phyloP scores from a whole-genome alignment of 192 early-diverging fungal species.

The Radiomyces spectabilis region DNA sequence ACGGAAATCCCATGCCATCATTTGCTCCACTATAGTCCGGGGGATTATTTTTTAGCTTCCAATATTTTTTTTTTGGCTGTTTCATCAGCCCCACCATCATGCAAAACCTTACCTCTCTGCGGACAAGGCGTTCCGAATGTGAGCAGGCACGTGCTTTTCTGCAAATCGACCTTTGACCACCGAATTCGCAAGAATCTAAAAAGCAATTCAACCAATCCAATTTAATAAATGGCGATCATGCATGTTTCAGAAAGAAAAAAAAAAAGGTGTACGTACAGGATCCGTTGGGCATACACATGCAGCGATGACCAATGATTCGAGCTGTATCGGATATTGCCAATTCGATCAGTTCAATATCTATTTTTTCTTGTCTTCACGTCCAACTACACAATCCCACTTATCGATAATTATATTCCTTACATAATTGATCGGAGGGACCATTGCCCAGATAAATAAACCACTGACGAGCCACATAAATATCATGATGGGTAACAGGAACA shows the following conservation, averaged over 20 bases:
- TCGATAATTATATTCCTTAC: slow-evolving; percentile 25
- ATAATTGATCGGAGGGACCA: slow-evolving; percentile 44
- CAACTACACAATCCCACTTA: no score
- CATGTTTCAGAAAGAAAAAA: neutral
- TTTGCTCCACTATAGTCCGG: slow-evolving; percentile 60
- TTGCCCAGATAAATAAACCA: slow-evolving; percentile 56
- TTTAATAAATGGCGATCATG: no score
- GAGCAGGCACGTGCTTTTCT: slow-evolving; percentile 76
- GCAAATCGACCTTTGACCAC: slow-evolving; percentile 93
- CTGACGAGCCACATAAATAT: slow-evolving; percentile 69
- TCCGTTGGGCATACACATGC: slow-evolving; percentile 89
- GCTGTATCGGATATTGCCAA: slow-evolving; percentile 34
- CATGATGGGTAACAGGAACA: slow-evolving; percentile 78
- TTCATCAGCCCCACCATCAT: neutral
- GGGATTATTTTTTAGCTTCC: neutral
- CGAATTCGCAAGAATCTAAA: slow-evolving; percentile 73
- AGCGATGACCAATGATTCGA: slow-evolving; percentile 69
- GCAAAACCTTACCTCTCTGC: slow-evolving; percentile 50
- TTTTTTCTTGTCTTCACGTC: no score
- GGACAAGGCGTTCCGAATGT: slow-evolving; percentile 64
- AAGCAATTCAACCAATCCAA: no score
- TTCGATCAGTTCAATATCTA: no score
- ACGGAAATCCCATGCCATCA: slow-evolving; percentile 81
- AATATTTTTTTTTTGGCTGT: neutral
- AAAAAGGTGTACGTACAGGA: slow-evolving; percentile 50